A percentile compares a stretch with the other conserved stretches of the same genome.
Conservation (phyloP, 805 yeast species). For the Candida glaebosa region DNA sequence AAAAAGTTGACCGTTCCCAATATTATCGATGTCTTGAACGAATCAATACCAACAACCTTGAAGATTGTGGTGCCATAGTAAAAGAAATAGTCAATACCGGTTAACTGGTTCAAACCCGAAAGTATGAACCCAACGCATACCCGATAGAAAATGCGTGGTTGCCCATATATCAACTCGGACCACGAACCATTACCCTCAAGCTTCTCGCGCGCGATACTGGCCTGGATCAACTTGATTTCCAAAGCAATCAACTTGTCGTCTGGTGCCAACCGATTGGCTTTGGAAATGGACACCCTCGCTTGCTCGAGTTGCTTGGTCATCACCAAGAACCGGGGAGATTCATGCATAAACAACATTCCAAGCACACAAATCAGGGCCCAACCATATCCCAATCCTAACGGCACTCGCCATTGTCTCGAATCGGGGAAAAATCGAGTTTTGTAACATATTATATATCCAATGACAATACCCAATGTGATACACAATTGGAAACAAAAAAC, state of each 20-base stretch:
- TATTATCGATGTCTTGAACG: slow-evolving; percentile 51
- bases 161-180: slow-evolving; percentile 59
- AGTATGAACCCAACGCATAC: slow-evolving; percentile 54
- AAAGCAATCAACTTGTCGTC: slow-evolving; percentile 53
- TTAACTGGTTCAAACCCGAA: slow-evolving; percentile 56
- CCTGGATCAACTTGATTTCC: slow-evolving; percentile 52
- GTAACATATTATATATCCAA: slow-evolving; percentile 64
- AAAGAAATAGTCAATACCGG: slow-evolving; percentile 61
- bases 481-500: slow-evolving; percentile 68
- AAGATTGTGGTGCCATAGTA: slow-evolving; percentile 59
- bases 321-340: slow-evolving; percentile 63
- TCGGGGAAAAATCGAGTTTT: slow-evolving; percentile 52
- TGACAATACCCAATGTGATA: slow-evolving; percentile 67
- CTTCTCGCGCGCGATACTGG: slow-evolving; percentile 58
- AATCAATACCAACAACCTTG: slow-evolving; percentile 49
- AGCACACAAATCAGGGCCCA: slow-evolving; percentile 49
- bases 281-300: slow-evolving; percentile 53
- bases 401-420: slow-evolving; percentile 65
- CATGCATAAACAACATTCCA: slow-evolving; percentile 61
- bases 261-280: slow-evolving; percentile 49
- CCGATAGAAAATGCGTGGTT: slow-evolving; percentile 58
- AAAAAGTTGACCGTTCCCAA: slow-evolving; percentile 54
- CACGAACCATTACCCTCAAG: slow-evolving; percentile 64
- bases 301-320: slow-evolving; percentile 47
- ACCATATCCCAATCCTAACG: slow-evolving; percentile 51